phyloP scores from a whole-genome alignment of 2,329 filamentous ascomycete genomes.

The Alternaria sp. region DNA sequence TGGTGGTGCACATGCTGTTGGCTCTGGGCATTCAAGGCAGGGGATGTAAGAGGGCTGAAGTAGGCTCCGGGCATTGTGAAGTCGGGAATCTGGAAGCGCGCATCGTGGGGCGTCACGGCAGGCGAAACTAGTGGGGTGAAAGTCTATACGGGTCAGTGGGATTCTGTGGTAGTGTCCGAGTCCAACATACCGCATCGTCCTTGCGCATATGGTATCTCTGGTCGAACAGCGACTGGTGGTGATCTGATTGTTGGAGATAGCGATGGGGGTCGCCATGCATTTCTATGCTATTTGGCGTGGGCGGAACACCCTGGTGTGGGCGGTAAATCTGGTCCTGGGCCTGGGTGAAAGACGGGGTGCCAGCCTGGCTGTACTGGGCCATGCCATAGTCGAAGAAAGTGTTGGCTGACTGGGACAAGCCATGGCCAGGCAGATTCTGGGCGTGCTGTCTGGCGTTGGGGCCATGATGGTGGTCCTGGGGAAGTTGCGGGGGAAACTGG shows the following conservation, averaged over 20 bases:
- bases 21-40: slow-evolving; percentile 75
- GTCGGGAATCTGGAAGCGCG: slow-evolving; percentile 65
- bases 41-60: slow-evolving; percentile 83
- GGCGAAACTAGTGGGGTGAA: slow-evolving; percentile 84
- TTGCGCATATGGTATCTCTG: slow-evolving; percentile 69
- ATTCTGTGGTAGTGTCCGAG: background rate
- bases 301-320: slow-evolving; percentile 70
- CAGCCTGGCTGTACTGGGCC: slow-evolving; percentile 41
- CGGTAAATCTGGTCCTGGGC: slow-evolving; percentile 54
- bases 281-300: slow-evolving; percentile 81
- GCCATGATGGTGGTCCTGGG: slow-evolving; percentile 35
- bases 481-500: slow-evolving; percentile 35
- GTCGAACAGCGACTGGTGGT: slow-evolving; percentile 69
- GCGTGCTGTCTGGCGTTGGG: slow-evolving; percentile 20
- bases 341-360: slow-evolving; percentile 46
- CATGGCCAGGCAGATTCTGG: slow-evolving; percentile 18
- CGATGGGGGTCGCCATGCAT: slow-evolving; percentile 65
- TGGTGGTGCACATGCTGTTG: slow-evolving; percentile 41
- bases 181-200: slow-evolving; percentile 67
- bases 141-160: slow-evolving; percentile 62
- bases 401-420: slow-evolving; percentile 28
- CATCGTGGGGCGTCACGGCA: slow-evolving; percentile 80
- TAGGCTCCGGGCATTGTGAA: slow-evolving; percentile 73
- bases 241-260: slow-evolving; percentile 63
- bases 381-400: slow-evolving; percentile 47